Percentiles rank a stretch among this genome's conserved stretches.
These are phyloP conservation scores for Aspergillus panamensis DNA, from an alignment of 495 filamentous ascomycete genomes.

Conservation along the genomic window DNA sequence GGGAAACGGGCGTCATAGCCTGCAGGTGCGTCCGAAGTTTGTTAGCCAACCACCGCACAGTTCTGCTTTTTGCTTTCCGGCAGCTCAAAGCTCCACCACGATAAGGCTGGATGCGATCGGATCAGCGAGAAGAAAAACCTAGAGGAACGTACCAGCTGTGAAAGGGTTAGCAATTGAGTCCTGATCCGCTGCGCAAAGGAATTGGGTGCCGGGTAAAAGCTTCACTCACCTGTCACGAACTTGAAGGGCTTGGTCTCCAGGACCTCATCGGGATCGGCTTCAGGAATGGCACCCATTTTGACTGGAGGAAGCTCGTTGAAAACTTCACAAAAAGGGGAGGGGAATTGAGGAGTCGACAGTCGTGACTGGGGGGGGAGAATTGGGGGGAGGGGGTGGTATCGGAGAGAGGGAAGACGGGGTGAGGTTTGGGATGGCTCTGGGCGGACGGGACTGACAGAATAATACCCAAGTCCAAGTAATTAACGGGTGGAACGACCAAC, in stretches of 20 bases:
- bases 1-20: constrained; percentile 99
- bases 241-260: constrained; percentile 98
- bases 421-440: constrained; percentile 18
- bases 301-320: constrained; percentile 15
- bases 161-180: constrained; percentile 47
- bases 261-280: constrained; percentile 88
- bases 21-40: constrained; percentile 39
- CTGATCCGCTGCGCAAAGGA: constrained; percentile 27
- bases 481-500: constrained; percentile 26
- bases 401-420: constrained; percentile 25
- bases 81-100: constrained; percentile 15
- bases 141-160: constrained; percentile 44
- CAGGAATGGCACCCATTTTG: constrained; percentile 52
- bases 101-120: constrained; percentile 14
- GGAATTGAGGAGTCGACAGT: constrained; percentile 16
- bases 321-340: constrained; percentile 24
- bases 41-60: constrained; percentile 27
- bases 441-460: too few relatives aligned
- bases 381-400: constrained; percentile 25
- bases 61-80: constrained; percentile 1
- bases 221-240: constrained; percentile 91
- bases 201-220: constrained; percentile 23
- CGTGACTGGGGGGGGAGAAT: constrained; percentile 14
- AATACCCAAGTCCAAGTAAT: too few relatives aligned
- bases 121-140: constrained; percentile 15